Conservation (phyloP, 2,329 filamentous ascomycete genomes). For the Aureobasidium sp. region DNA sequence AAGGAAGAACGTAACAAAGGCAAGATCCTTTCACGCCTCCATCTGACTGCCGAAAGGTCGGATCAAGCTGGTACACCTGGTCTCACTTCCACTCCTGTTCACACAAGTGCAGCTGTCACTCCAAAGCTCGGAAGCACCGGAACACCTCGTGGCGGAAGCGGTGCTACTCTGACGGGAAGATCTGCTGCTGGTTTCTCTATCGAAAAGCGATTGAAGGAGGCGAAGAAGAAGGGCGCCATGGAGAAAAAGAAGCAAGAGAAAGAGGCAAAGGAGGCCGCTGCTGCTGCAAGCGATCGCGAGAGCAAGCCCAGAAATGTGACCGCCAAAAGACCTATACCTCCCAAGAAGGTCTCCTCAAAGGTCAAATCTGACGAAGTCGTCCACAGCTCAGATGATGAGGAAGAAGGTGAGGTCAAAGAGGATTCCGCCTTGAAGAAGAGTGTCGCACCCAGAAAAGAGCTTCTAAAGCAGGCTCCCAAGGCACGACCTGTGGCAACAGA, state of each 20-base stretch:
- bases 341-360: constrained; percentile 33
- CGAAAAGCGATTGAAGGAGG: constrained; percentile 41
- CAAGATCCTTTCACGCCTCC: constrained; percentile 53
- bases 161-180: constrained; percentile 20
- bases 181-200: constrained; percentile 20
- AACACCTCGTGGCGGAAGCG: constrained; percentile 19
- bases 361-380: constrained; percentile 50
- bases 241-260: constrained; percentile 40
- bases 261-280: constrained; percentile 30
- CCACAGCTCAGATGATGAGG: constrained; percentile 42
- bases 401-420: constrained; percentile 21
- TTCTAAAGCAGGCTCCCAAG: constrained; percentile 13
- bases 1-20: constrained; percentile 56
- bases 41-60: constrained; percentile 35
- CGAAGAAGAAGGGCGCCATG: constrained; percentile 40
- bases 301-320: constrained; percentile 24
- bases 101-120: constrained; percentile 24
- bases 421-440: constrained; percentile 21
- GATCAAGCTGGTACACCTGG: constrained; percentile 24
- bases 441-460: constrained; percentile 19
- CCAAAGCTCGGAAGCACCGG: constrained; percentile 24
- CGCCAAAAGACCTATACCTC: constrained; percentile 20
- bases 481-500: constrained; percentile 18
- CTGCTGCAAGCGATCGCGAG: constrained; percentile 26
- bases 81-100: constrained; percentile 25